Evolutionary conservation across 164 flowering plant genomes (phyloP), one percentile per base, ranked within the genome.

Genomic region (Sedum album): DNA sequence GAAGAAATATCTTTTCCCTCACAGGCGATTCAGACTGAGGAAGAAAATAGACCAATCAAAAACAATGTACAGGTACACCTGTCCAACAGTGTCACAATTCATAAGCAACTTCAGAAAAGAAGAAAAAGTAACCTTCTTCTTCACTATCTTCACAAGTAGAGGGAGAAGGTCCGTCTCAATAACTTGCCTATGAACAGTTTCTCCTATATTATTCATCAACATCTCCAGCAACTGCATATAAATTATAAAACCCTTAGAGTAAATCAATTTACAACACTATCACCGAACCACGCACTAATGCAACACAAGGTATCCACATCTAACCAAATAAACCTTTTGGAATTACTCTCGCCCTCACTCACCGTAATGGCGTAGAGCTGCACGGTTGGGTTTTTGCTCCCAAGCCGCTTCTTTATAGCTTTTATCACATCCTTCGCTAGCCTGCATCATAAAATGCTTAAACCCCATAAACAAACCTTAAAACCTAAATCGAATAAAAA

Each of bases 121-220:
- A 41, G 15, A 41, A 41, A 41, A 31, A 26, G 14, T 21, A 11
- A 91, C 99, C 97, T 91, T 94, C 81, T 87, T 94, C 88, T 94
- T 94, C 62, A 91, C 99, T 72, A 94, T 88, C 84, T 91, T 91
- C 77, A 94, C 96, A 66, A 94, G 86, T 68, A 83, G 63, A 48
- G 93, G 85, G n/a, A 94, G 86, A 72, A 89, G 67, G 31, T 96
- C 90, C 0, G 72, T 73, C 66, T 89, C 96, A 75, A 87, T 83
- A 73, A 94, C 95, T 74, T 76, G 87, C 79, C 77, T 80, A 67
- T 91, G 93, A 51, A 94, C 76, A 75, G 78, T 79, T 66, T 88
- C 96, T 66, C 98, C 98, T 75, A 91, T 84, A 77, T 94, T 94
- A 81, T 91, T 88, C 86, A 94, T 91, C 81, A 91, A 76, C 91